A percentile compares a stretch with the other conserved stretches of the same genome.
phyloP scores from a whole-genome alignment of 73 alveolate species.

The Paramecium bursaria region DNA sequence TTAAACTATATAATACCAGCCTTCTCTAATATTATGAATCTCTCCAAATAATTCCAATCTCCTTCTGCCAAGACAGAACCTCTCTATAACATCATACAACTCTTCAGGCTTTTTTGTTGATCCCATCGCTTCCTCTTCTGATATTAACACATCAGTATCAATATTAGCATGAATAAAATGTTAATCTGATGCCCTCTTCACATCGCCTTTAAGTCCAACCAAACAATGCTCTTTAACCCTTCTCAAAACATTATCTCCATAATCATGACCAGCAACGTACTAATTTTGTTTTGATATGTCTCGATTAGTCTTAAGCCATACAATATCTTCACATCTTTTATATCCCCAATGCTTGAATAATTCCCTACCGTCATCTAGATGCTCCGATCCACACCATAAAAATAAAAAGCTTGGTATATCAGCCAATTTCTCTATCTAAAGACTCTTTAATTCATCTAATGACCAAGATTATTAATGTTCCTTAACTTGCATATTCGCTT shows the following conservation, averaged over 20 bases:
- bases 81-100: slow-evolving; percentile 93
- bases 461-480: slow-evolving; percentile 89
- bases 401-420: slow-evolving; percentile 89
- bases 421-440: slow-evolving; percentile 86
- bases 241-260: slow-evolving; percentile 78
- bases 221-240: slow-evolving; percentile 95
- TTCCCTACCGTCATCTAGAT: slow-evolving; percentile 76
- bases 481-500: slow-evolving; percentile 40
- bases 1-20: too few species aligned
- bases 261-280: slow-evolving; percentile 63
- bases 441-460: slow-evolving; percentile 87
- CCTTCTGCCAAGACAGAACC: slow-evolving; percentile 96
- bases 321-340: slow-evolving; percentile 97
- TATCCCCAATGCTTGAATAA: slow-evolving; percentile 95
- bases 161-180: slow-evolving; percentile 97
- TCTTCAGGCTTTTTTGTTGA: slow-evolving; percentile 94
- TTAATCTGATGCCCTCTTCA: slow-evolving; percentile 92
- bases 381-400: slow-evolving; percentile 91
- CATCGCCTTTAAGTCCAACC: slow-evolving; percentile 97
- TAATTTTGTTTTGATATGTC: slow-evolving; percentile 56
- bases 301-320: slow-evolving; percentile 89
- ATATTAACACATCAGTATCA: slow-evolving; percentile 96
- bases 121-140: slow-evolving; percentile 88
- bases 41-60: slow-evolving; percentile 89
- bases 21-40: slow-evolving; percentile 91